phyloP scores from a whole-genome alignment of 371 early-diverging fungal species.

The Rhizopus arrhizus region DNA sequence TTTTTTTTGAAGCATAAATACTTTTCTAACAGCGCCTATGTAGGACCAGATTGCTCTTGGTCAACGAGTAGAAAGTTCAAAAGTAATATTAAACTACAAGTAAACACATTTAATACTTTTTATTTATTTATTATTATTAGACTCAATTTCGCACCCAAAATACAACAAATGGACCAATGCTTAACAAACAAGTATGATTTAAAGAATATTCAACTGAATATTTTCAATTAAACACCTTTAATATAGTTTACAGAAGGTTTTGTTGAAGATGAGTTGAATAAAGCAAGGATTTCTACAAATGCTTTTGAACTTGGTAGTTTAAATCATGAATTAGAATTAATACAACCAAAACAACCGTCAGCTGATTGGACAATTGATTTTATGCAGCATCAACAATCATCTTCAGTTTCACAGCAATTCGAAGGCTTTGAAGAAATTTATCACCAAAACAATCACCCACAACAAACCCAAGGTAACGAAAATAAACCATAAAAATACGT shows the following conservation, averaged over 20 bases:
- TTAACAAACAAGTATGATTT: constrained; percentile 24
- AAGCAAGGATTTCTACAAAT: constrained; percentile 34
- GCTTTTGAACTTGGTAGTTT: constrained; percentile 62
- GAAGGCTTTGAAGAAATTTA: constrained; percentile 71
- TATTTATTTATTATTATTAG: constrained; percentile 12
- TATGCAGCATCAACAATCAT: constrained; percentile 51
- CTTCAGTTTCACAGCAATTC: constrained; percentile 56
- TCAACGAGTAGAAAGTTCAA: constrained; percentile 59
- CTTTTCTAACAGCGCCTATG: no score
- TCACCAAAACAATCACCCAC: constrained; percentile 32
- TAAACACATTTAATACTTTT: not conserved
- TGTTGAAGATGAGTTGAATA: constrained; percentile 43
- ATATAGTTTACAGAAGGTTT: constrained; percentile 44
- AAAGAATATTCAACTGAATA: not conserved
- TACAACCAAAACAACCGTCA: constrained; percentile 36
- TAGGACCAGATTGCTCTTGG: constrained; percentile 67
- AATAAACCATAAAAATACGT: constrained; percentile 15
- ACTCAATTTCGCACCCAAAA: constrained; percentile 34
- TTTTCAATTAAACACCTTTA: constrained; percentile 1
- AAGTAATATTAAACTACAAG: constrained; percentile 32
- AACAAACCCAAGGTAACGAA: constrained; percentile 17
- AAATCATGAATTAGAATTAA: constrained; percentile 58
- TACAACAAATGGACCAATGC: constrained; percentile 8
- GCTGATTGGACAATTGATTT: constrained; percentile 75
- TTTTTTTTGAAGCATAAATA: no score